phyloP scores from a whole-genome alignment of 2,329 filamentous ascomycete species.

The Anthostomella pinea region DNA sequence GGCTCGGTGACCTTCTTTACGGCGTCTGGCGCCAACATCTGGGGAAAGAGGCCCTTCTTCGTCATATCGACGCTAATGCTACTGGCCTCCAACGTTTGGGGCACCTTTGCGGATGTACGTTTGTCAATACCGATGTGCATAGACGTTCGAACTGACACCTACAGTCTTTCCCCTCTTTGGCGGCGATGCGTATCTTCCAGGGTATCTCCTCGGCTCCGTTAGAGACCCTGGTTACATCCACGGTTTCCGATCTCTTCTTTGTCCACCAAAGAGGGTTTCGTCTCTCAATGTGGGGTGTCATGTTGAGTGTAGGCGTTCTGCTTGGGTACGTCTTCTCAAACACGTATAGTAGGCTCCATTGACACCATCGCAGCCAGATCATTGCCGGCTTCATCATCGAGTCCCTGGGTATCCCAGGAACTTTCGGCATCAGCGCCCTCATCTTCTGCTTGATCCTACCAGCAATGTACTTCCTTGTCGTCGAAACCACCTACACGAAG shows the following conservation, averaged over 20 bases:
- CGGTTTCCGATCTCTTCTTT: slow-evolving; percentile 24
- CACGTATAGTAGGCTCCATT: background rate
- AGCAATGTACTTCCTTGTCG: slow-evolving; percentile 42
- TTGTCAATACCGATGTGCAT: no score
- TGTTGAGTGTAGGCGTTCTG: slow-evolving; percentile 21
- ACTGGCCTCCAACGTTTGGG: slow-evolving; percentile 23
- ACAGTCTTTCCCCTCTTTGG: slow-evolving; percentile 22
- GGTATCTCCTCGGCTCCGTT: slow-evolving; percentile 23
- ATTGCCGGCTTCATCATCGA: slow-evolving; percentile 40
- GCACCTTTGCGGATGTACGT: slow-evolving; percentile 23
- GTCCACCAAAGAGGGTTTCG: slow-evolving; percentile 23
- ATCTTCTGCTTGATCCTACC: slow-evolving; percentile 40
- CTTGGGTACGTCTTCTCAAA: slow-evolving; percentile 11
- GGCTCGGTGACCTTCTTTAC: slow-evolving; percentile 22
- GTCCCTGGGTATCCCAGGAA: slow-evolving; percentile 32
- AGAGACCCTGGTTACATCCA: slow-evolving; percentile 24
- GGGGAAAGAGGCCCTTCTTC: slow-evolving; percentile 26
- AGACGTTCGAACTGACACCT: slow-evolving; percentile 7
- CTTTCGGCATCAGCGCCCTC: slow-evolving; percentile 38
- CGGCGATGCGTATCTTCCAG: slow-evolving; percentile 25
- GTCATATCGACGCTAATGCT: slow-evolving; percentile 22
- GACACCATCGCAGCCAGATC: slow-evolving; percentile 33
- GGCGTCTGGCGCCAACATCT: slow-evolving; percentile 23
- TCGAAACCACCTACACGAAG: slow-evolving; percentile 39
- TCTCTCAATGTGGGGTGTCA: slow-evolving; percentile 22